Evolutionary conservation across 140 eudicot genomes (phyloP).

Genomic region (Senecio squalidus): DNA sequence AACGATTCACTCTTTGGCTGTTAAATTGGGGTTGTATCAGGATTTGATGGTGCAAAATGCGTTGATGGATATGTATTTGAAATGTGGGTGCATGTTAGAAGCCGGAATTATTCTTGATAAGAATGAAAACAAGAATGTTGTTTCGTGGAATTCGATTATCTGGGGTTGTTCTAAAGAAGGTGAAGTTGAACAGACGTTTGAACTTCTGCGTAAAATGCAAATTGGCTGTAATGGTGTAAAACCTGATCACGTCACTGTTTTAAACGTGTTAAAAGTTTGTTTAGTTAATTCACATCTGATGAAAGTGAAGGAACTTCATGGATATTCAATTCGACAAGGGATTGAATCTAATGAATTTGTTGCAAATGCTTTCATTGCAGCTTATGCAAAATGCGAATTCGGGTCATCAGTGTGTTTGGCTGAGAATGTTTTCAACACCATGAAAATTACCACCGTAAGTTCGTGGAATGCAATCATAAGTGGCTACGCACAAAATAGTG

Average conservation of each 20-base stretch:
- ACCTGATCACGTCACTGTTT: conserved; percentile 45
- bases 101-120: conserved; percentile 34
- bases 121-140: conserved; percentile 40
- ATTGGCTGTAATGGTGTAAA: not conserved
- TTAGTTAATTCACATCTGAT: conserved; percentile 15
- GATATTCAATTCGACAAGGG: conserved; percentile 47
- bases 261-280: conserved; percentile 44
- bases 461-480: conserved; percentile 63
- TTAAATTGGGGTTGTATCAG: conserved; percentile 39
- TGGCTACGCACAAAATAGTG: conserved; percentile 45
- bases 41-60: conserved; percentile 51
- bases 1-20: conserved; percentile 44
- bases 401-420: conserved; percentile 33
- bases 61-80: conserved; percentile 60
- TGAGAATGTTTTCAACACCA: conserved; percentile 33
- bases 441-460: conserved; percentile 29
- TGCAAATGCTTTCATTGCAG: conserved; percentile 47
- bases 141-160: conserved; percentile 70
- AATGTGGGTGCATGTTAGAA: conserved; percentile 41
- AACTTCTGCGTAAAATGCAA: conserved; percentile 41
- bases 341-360: conserved; percentile 33
- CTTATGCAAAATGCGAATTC: conserved; percentile 53
- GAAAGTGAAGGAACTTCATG: conserved; percentile 59
- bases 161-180: conserved; percentile 54
- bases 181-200: conserved; percentile 31